Conservation (phyloP, 345 rosid genomes). For the Triadica sebifera region DNA sequence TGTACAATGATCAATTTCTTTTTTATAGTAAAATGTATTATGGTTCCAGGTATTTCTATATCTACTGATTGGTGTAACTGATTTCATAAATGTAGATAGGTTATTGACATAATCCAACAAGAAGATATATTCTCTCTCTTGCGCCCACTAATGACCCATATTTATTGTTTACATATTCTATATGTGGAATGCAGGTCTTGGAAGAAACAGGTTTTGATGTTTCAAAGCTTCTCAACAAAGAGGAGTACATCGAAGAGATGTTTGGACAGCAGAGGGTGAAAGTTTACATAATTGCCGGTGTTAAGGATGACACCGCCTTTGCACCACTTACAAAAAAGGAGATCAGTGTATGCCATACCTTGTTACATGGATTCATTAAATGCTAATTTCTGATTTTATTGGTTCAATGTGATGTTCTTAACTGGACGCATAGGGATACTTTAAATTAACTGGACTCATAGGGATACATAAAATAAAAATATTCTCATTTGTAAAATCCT, state of each 20-base stretch:
- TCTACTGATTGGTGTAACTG: slow-evolving; percentile 3
- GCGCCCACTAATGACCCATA: neutral
- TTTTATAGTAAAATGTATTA: neutral
- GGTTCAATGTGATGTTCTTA: neutral
- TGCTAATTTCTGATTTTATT: neutral
- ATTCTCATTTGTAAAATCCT: neutral
- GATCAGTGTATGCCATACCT: slow-evolving; percentile 71
- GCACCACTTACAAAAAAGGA: slow-evolving; percentile 98
- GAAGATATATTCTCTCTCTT: neutral
- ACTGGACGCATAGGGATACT: too few species aligned
- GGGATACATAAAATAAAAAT: neutral
- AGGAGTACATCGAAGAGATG: slow-evolving; percentile 73
- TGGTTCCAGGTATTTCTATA: slow-evolving; percentile 3
- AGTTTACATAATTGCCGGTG: slow-evolving; percentile 85
- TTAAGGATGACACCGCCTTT: slow-evolving; percentile 82
- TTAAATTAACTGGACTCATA: too few species aligned
- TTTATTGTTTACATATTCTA: neutral
- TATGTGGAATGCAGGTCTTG: slow-evolving; percentile 55
- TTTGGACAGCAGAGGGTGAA: slow-evolving; percentile 98
- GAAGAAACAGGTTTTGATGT: slow-evolving; percentile 98
- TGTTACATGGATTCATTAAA: neutral
- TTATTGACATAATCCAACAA: neutral
- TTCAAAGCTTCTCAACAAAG: slow-evolving; percentile 70
- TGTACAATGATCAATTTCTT: neutral
- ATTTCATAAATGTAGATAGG: slow-evolving; percentile 8